Percentiles rank a stretch among this genome's conserved stretches.
Conservation (phyloP, 495 filamentous ascomycete species). For the Glonium stellatum region DNA sequence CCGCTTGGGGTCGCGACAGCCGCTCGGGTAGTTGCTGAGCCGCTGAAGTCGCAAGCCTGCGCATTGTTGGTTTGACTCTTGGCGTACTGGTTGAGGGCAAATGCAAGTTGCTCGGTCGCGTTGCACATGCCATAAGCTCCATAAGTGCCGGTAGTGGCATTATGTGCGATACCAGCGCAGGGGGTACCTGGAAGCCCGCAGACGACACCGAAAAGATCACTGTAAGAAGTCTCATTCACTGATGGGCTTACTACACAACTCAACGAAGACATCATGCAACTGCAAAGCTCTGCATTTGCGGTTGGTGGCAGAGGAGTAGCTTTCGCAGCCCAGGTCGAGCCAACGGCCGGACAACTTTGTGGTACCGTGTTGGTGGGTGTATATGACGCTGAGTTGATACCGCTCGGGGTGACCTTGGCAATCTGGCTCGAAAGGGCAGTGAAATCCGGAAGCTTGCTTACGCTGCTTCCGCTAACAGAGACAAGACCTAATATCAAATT, state of each 20-base stretch:
- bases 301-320: slow-evolving; percentile 66
- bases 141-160: slow-evolving; percentile 67
- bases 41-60: slow-evolving; percentile 64
- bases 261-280: slow-evolving; percentile 69
- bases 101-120: slow-evolving; percentile 67
- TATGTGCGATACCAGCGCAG: slow-evolving; percentile 65
- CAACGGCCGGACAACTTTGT: slow-evolving; percentile 61
- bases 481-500: slow-evolving; percentile 52
- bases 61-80: slow-evolving; percentile 28
- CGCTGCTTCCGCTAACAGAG: slow-evolving; percentile 48
- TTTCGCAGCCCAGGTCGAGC: slow-evolving; percentile 58
- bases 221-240: slow-evolving; percentile 48
- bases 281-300: slow-evolving; percentile 66
- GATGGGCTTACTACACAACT: slow-evolving; percentile 57
- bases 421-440: slow-evolving; percentile 64
- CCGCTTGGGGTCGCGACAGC: slow-evolving; percentile 43
- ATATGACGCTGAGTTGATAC: slow-evolving; percentile 60
- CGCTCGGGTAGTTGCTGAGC: slow-evolving; percentile 47
- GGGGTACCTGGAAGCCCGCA: slow-evolving; percentile 52
- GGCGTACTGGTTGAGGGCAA: slow-evolving; percentile 77
- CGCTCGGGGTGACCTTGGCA: slow-evolving; percentile 57
- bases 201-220: slow-evolving; percentile 62
- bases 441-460: slow-evolving; percentile 65
- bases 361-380: slow-evolving; percentile 69
- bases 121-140: slow-evolving; percentile 90